Evolutionary conservation across 2,329 filamentous ascomycete genomes (phyloP).

Genomic region (Fusarium caatingaense): DNA sequence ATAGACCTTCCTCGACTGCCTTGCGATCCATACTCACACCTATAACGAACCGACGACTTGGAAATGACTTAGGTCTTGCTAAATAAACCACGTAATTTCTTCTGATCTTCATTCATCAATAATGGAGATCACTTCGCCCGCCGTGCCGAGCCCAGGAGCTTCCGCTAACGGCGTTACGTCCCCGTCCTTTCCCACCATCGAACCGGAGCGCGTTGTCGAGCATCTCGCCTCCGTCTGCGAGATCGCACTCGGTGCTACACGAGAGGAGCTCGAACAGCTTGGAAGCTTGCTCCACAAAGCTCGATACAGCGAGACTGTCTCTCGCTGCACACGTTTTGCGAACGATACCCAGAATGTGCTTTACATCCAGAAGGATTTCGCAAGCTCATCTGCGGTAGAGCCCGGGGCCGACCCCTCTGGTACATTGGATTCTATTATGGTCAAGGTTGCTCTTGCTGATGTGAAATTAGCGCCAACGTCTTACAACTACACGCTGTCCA

Average conservation of each 20-base stretch:
- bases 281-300: slow-evolving; percentile 85
- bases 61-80: slow-evolving; percentile 47
- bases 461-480: slow-evolving; percentile 55
- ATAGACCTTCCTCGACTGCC: slow-evolving; percentile 22
- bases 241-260: slow-evolving; percentile 78
- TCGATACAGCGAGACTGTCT: slow-evolving; percentile 81
- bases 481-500: slow-evolving; percentile 83
- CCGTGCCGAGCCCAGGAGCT: slow-evolving; percentile 54
- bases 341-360: slow-evolving; percentile 87
- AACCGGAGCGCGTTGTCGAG: slow-evolving; percentile 76
- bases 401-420: slow-evolving; percentile 60
- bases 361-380: slow-evolving; percentile 88
- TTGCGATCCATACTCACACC: slow-evolving; percentile 10
- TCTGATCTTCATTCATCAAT: slow-evolving; percentile 42
- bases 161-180: slow-evolving; percentile 59
- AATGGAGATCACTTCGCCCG: slow-evolving; percentile 66
- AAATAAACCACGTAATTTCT: slow-evolving; percentile 32
- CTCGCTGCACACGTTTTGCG: slow-evolving; percentile 89
- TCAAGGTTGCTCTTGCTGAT: slow-evolving; percentile 19
- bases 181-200: slow-evolving; percentile 66
- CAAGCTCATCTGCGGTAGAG: slow-evolving; percentile 63
- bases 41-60: slow-evolving; percentile 35
- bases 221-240: slow-evolving; percentile 77
- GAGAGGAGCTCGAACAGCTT: slow-evolving; percentile 80
- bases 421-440: slow-evolving; percentile 47